phyloP scores from a whole-genome alignment of 2,329 filamentous ascomycete genomes.

The Triangularia verruculosa region DNA sequence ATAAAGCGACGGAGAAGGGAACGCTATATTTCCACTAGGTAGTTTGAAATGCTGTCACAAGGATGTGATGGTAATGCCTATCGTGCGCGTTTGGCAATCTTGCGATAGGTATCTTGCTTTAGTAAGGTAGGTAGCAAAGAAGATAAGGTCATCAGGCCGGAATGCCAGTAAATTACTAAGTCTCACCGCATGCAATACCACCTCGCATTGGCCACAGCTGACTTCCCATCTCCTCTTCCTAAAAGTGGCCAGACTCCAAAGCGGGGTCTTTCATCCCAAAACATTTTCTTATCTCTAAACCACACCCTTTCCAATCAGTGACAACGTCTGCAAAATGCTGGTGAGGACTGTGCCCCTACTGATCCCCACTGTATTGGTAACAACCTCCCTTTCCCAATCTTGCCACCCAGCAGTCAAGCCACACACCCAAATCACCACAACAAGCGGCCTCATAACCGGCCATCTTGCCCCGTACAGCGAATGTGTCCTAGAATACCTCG shows the following conservation, averaged over 20 bases:
- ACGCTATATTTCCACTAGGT: too few species aligned
- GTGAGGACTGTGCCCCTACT: not conserved
- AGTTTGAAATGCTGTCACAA: too few species aligned
- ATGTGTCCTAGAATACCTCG: constrained; percentile 34
- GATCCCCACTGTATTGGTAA: not conserved
- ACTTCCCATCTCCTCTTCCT: not conserved
- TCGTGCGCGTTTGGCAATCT: too few species aligned
- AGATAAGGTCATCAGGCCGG: not conserved
- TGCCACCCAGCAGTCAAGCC: not conserved
- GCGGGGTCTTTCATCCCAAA: not conserved
- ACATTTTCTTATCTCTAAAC: too few species aligned
- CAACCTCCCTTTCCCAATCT: not conserved
- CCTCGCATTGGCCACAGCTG: not conserved
- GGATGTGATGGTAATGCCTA: too few species aligned
- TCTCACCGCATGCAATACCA: not conserved
- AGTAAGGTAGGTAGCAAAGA: too few species aligned
- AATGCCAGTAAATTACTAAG: not conserved
- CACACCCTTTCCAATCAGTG: too few species aligned
- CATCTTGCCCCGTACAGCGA: constrained; percentile 31
- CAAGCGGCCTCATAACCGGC: constrained; percentile 36
- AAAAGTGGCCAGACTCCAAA: not conserved
- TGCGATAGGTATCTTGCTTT: too few species aligned
- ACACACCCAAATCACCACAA: constrained; percentile 31
- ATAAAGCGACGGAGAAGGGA: too few species aligned
- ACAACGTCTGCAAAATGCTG: not conserved